A percentile compares a stretch with the other conserved stretches of the same genome.
phyloP scores from a whole-genome alignment of 345 rosid species.

The Geranium rotundifolium region DNA sequence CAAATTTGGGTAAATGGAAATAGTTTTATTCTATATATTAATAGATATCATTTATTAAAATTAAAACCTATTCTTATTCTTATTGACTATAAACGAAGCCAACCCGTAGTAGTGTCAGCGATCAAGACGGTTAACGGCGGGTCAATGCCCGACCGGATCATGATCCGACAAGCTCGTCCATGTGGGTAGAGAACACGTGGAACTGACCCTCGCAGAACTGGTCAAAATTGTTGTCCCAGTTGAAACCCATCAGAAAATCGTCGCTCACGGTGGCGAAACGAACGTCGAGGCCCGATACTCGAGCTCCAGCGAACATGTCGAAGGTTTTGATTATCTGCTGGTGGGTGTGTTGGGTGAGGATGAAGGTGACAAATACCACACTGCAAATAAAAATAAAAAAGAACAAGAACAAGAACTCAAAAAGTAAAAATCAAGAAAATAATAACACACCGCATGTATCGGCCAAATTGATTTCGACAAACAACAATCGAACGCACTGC shows the following conservation, averaged over 20 bases:
- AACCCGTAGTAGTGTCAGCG: slow-evolving; percentile 59
- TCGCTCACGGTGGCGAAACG: slow-evolving; percentile 57
- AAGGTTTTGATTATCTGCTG: slow-evolving; percentile 23
- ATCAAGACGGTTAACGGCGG: slow-evolving; percentile 36
- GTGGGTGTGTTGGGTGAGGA: slow-evolving; percentile 48
- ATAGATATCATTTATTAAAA: no score
- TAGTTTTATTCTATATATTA: no score
- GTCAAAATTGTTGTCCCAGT: slow-evolving; percentile 65
- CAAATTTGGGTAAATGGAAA: no score
- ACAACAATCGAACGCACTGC: no score
- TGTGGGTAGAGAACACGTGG: slow-evolving; percentile 51
- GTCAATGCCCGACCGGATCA: slow-evolving; percentile 9
- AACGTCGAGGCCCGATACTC: slow-evolving; percentile 57
- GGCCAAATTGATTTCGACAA: no score
- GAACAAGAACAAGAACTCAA: no score
- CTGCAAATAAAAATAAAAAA: no score
- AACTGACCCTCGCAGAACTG: slow-evolving; percentile 42
- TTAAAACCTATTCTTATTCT: no score
- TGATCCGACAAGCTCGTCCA: slow-evolving; percentile 40
- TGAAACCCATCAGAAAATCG: slow-evolving; percentile 54
- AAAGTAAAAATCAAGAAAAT: no score
- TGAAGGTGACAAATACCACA: no score
- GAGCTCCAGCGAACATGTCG: slow-evolving; percentile 40
- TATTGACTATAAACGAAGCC: slow-evolving; percentile 55
- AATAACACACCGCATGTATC: no score